A percentile compares a stretch with the other conserved stretches of the same genome.
Conservation (phyloP, 371 early-diverging fungal species). For the Mortierella sp. region DNA sequence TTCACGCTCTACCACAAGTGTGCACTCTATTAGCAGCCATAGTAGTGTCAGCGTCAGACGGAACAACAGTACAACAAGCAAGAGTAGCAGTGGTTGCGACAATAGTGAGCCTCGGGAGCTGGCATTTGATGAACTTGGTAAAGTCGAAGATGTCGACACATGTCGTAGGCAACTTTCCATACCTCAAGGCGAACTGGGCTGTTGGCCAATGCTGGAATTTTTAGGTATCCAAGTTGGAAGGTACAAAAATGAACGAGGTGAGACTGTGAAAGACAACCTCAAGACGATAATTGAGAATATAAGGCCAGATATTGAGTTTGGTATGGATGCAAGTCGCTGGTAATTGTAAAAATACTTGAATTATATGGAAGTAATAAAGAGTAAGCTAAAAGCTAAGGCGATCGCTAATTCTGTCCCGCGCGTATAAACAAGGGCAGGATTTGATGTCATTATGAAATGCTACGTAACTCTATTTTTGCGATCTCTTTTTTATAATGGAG, state of each 20-base stretch:
- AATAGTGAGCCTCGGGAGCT: background rate
- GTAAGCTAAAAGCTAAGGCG: too few species aligned
- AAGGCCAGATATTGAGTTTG: background rate
- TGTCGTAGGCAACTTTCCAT: background rate
- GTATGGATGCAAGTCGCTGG: background rate
- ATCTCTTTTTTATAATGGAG: too few species aligned
- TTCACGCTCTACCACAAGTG: background rate
- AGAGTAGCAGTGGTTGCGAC: background rate
- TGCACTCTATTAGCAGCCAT: background rate
- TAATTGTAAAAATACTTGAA: background rate
- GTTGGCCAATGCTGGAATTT: constrained; percentile 22
- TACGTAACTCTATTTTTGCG: too few species aligned
- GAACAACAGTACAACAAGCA: background rate
- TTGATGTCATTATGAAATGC: too few species aligned
- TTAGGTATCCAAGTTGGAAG: constrained; percentile 12
- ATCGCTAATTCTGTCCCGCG: too few species aligned
- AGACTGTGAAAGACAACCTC: constrained; percentile 1
- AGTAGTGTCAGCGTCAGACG: background rate
- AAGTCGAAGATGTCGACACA: constrained; percentile 7
- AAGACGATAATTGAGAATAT: constrained; percentile 2
- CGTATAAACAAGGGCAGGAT: too few species aligned
- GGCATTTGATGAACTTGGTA: constrained; percentile 18
- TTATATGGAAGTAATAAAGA: too few species aligned
- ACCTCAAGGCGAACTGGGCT: background rate
- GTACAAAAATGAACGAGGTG: background rate